These are phyloP conservation scores for Endotrypanum monterogeii DNA, from an alignment of 208 protist species.

Conservation along the genomic window DNA sequence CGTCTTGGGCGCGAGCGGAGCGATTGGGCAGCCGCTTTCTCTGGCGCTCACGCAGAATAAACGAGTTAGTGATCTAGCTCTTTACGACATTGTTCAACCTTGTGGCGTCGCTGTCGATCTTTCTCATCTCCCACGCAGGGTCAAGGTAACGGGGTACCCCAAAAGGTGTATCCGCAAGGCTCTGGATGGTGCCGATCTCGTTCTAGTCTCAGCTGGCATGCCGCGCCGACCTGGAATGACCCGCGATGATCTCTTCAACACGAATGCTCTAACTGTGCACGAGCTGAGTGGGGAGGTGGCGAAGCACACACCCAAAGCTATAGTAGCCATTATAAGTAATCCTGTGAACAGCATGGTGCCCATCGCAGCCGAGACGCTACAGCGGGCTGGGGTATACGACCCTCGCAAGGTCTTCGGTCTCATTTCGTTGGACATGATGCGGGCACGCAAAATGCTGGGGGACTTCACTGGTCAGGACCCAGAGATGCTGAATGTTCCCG, in stretches of 20 bases:
- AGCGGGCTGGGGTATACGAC: constrained; percentile 77
- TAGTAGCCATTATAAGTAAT: constrained; percentile 92
- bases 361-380: constrained; percentile 87
- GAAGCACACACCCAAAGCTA: constrained; percentile 78
- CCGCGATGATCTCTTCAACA: constrained; percentile 95
- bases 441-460: constrained; percentile 68
- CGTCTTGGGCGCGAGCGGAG: constrained; percentile 94
- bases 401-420: constrained; percentile 90
- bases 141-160: constrained; percentile 72
- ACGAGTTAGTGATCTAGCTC: constrained; percentile 72
- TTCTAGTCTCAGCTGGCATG: constrained; percentile 94
- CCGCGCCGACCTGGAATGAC: constrained; percentile 96
- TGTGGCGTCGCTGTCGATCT: constrained; percentile 88
- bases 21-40: constrained; percentile 96
- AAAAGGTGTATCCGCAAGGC: constrained; percentile 67
- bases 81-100: constrained; percentile 83
- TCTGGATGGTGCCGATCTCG: constrained; percentile 83
- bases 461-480: constrained; percentile 47
- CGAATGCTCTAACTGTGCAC: constrained; percentile 87
- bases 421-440: constrained; percentile 87
- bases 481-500: constrained; percentile 59
- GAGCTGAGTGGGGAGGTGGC: constrained; percentile 78
- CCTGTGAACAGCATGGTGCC: constrained; percentile 95
- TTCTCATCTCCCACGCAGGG: constrained; percentile 83
- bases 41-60: constrained; percentile 90